Evolutionary conservation across 1,284 basidiomycete species (phyloP).

Genomic region (Mrakiaceae sp.): DNA sequence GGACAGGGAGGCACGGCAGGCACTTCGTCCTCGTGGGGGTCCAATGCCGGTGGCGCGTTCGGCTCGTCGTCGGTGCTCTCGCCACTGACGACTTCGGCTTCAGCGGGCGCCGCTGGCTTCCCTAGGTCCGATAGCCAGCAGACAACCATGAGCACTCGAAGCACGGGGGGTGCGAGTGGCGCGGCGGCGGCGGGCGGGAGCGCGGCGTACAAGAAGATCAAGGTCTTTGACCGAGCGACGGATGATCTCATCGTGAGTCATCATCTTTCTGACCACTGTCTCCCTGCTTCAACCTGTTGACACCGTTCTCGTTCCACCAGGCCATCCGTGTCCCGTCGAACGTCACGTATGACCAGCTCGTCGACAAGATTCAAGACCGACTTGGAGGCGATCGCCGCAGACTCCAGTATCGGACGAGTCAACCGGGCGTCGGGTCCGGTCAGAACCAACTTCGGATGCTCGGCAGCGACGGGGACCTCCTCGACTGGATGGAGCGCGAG

Average conservation of each 20-base stretch:
- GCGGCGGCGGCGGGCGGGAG: constrained; percentile 10
- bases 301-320: no score
- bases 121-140: neutral
- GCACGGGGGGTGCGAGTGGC: neutral
- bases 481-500: constrained; percentile 67
- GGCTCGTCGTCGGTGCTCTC: neutral
- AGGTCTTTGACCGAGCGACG: constrained; percentile 83
- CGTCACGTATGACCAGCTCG: constrained; percentile 70
- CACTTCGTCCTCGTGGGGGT: constrained; percentile 22
- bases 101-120: neutral
- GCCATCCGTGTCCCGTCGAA: constrained; percentile 86
- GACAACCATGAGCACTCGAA: no score
- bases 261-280: no score
- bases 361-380: constrained; percentile 80
- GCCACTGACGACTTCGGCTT: constrained; percentile 3
- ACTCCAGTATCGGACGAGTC: constrained; percentile 62
- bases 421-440: constrained; percentile 32
- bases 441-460: constrained; percentile 54
- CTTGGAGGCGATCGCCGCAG: constrained; percentile 62
- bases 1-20: constrained; percentile 13
- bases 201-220: constrained; percentile 83
- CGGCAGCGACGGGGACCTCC: constrained; percentile 57
- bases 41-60: constrained; percentile 5
- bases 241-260: constrained; percentile 63
- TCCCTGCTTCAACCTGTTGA: no score